phyloP scores from a whole-genome alignment of 495 filamentous ascomycete species.

The Amorphotheca resinae region DNA sequence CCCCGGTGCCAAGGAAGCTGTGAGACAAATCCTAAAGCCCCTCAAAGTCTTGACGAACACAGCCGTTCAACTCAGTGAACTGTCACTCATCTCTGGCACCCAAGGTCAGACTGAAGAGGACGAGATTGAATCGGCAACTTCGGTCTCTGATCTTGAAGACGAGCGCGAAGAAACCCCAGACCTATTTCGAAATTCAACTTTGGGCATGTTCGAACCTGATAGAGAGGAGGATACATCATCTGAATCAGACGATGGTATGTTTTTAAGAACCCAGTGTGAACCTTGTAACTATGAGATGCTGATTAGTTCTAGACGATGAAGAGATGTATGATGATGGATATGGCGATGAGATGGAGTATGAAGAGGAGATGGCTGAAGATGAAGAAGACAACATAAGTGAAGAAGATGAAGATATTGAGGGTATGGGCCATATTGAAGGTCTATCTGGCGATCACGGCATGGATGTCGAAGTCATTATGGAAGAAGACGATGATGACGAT shows the following conservation, averaged over 20 bases:
- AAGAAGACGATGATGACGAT: slow-evolving; percentile 56
- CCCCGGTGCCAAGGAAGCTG: slow-evolving; percentile 78
- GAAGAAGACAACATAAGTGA: slow-evolving; percentile 86
- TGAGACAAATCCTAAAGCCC: slow-evolving; percentile 91
- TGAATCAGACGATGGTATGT: slow-evolving; percentile 45
- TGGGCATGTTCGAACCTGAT: slow-evolving; percentile 85
- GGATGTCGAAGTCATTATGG: slow-evolving; percentile 76
- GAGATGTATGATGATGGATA: slow-evolving; percentile 79
- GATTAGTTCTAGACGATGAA: slow-evolving; percentile 41
- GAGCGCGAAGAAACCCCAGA: slow-evolving; percentile 94
- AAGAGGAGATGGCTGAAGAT: slow-evolving; percentile 65
- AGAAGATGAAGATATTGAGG: slow-evolving; percentile 73
- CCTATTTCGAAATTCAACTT: slow-evolving; percentile 87
- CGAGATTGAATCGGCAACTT: slow-evolving; percentile 81
- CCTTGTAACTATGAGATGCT: not conserved
- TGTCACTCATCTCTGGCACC: slow-evolving; percentile 54
- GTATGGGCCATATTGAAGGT: slow-evolving; percentile 76
- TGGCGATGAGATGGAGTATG: slow-evolving; percentile 86
- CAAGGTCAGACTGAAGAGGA: slow-evolving; percentile 66
- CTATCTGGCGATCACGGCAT: slow-evolving; percentile 63
- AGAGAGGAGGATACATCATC: slow-evolving; percentile 69
- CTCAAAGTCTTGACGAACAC: slow-evolving; percentile 77
- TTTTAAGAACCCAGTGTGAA: not conserved
- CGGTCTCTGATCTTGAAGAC: slow-evolving; percentile 75
- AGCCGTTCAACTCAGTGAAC: slow-evolving; percentile 71